Percentiles rank a stretch among this genome's conserved stretches.
These are phyloP conservation scores for Penicillium sp. DNA, from an alignment of 2,329 filamentous ascomycete genomes.

Conservation along the genomic window DNA sequence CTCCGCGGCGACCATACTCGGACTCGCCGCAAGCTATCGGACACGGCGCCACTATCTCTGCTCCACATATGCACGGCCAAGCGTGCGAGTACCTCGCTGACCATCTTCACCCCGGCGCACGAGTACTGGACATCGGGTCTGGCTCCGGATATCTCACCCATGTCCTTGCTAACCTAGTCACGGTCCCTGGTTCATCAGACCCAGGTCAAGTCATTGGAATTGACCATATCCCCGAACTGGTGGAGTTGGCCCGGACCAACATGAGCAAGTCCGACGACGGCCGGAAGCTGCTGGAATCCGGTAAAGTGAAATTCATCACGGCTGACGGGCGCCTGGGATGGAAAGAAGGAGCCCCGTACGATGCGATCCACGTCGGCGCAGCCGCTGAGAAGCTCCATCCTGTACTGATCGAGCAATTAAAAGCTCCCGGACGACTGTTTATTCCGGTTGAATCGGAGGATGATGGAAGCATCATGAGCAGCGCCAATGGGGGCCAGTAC, in stretches of 20 bases:
- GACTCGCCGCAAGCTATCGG: slow-evolving; percentile 67
- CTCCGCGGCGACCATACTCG: slow-evolving; percentile 65
- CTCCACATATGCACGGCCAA: slow-evolving; percentile 67
- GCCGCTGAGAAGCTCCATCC: slow-evolving; percentile 69
- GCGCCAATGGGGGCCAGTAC: slow-evolving; percentile 44
- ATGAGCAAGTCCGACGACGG: slow-evolving; percentile 61
- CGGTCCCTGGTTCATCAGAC: slow-evolving; percentile 25
- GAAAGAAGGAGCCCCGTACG: slow-evolving; percentile 60
- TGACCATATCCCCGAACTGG: slow-evolving; percentile 65
- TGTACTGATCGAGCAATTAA: slow-evolving; percentile 69
- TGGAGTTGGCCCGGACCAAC: slow-evolving; percentile 59
- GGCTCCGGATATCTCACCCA: slow-evolving; percentile 83
- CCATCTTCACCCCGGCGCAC: slow-evolving; percentile 49
- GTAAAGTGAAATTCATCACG: slow-evolving; percentile 64
- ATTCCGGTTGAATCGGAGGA: slow-evolving; percentile 55
- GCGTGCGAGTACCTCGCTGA: slow-evolving; percentile 60
- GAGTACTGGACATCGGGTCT: slow-evolving; percentile 68
- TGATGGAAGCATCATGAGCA: slow-evolving; percentile 19
- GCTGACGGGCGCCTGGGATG: slow-evolving; percentile 70
- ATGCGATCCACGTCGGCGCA: slow-evolving; percentile 93
- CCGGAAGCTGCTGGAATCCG: slow-evolving; percentile 54
- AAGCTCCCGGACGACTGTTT: slow-evolving; percentile 67
- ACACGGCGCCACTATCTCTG: slow-evolving; percentile 63
- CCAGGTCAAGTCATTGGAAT: slow-evolving; percentile 60
- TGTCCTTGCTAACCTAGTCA: slow-evolving; percentile 71